Conservation (phyloP, 2,329 filamentous ascomycete genomes). For the Colletotrichum magnum region DNA sequence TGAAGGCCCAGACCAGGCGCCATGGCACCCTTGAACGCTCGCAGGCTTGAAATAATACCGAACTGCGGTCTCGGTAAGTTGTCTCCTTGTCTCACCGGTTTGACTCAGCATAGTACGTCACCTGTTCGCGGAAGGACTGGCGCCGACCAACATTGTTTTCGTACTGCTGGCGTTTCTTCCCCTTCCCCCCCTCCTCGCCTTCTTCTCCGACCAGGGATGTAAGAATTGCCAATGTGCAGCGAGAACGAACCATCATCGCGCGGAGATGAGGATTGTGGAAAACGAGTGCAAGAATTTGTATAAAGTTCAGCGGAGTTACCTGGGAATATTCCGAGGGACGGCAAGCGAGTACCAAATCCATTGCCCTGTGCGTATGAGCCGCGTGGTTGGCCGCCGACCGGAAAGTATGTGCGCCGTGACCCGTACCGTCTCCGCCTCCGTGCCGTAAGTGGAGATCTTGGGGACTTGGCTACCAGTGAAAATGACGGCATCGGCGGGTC, state of each 20-base stretch:
- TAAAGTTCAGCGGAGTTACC: no score
- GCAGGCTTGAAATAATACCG: conserved; percentile 6
- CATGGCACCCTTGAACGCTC: neutral
- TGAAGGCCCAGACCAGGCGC: conserved; percentile 12
- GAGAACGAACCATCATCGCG: no score
- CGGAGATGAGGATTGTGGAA: no score
- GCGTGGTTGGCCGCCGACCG: no score
- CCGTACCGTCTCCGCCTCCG: conserved; percentile 1
- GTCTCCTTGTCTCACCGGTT: conserved; percentile 20
- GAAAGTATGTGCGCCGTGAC: neutral
- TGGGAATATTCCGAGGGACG: no score
- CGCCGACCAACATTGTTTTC: conserved; percentile 1
- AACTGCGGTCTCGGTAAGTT: conserved; percentile 24
- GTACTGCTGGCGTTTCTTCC: neutral
- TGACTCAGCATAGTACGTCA: conserved; percentile 2
- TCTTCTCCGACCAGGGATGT: no score
- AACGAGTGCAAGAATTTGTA: no score
- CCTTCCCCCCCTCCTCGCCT: no score
- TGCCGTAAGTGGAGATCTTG: conserved; percentile 2
- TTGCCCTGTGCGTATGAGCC: no score
- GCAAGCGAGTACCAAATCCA: no score
- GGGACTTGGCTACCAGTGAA: neutral
- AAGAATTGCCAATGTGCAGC: no score
- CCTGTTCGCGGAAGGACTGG: conserved; percentile 32
- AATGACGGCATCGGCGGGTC: conserved; percentile 14